Base-by-base conservation (phyloP, 371 early-diverging fungal species). In the Lichtheimia ramosa region DNA sequence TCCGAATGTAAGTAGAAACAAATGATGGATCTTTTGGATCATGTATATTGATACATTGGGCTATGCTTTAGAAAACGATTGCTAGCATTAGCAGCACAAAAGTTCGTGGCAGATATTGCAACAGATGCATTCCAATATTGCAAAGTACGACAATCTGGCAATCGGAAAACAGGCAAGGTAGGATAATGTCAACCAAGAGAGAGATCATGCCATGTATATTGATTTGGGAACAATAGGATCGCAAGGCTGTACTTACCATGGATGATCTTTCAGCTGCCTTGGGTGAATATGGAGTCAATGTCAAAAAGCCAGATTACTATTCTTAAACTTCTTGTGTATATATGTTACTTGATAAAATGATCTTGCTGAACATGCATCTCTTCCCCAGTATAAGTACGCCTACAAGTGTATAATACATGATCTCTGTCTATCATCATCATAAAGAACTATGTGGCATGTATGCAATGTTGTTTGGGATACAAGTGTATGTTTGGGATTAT, bases 291-390 rank as follows among this genome's bases (percentile, higher is more conserved):
- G 98, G 98, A 43, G 88, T 98, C 52, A 96, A 94, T 62, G 83
- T 96, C 52, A 93, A 91, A 67, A 96, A 95, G 63, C 97, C 97
- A 10, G 96, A 96, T 21, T 97, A 94, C 75, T 96, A 83, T 69
- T 77, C 68, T 10, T 72, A 50, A 65, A 21, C 46, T 46, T 3
- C 2, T 3, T 5, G 2, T 53, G 53, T 53, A 58, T 58, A 15
- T 34, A 34, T 25, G 5, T 25, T 5, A 3, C 34, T 34, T 2
- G 5, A 34, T 34, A 34, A 34, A 34, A 34, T 34, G 34, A 34
- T 34, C 10, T 34, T 34, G 34, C 34, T 10, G 10, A 34, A n/a
- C n/a, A n/a, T 34, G 34, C 34, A 34, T 34, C 34, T 7, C n/a
- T n/a, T n/a, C n/a, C n/a, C n/a, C n/a, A n/a, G n/a, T n/a, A n/a